Evolutionary conservation across 805 yeast species (phyloP), one percentile per base, ranked within the genome.

Genomic region (Kodamaea kakaduensis): DNA sequence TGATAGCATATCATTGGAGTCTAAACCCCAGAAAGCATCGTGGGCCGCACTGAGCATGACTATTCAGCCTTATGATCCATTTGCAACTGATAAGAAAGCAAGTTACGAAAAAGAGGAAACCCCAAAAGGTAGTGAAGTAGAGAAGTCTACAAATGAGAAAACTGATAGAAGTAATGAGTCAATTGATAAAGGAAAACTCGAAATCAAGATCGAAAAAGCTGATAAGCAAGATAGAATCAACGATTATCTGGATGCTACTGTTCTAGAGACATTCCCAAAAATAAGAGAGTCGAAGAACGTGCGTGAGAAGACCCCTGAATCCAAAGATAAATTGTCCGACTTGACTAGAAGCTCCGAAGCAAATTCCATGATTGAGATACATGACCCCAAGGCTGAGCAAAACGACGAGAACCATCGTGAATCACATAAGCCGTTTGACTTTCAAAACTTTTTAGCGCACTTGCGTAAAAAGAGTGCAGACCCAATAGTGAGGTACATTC

Each of bases 401-500:
- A 10, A 17, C 2, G 42, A 46, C 4, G 64, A 66, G 28, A 69
- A 64, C 33, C 54, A 63, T 31, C 68, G 63, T 35, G 66, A 55
- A 34, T 64, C 71, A 2, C 71, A 67, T 40, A 54, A 54, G 43
- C 71, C 71, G 3, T 89, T 90, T 59, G 95, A 93, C 55, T 93
- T 90, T 56, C 96, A 86, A 53, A 59, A 71, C 16, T 93, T 93
- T 53, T 66, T 88, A 25, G 67, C 69, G 9, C 84, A 82, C 45
- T 69, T 93, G 45, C 79, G 82, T 40, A 71, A 75, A 34, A 81
- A 79, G 44, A 69, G 72, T 36, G 96, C 97, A 4, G 95, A 86
- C 39, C 97, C 97, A 0, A 73, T 88, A 23, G 88, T 89, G 5
- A 74, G 86, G 38, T 93, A 90, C 52, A 75, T 89, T 25, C 78